Conservation (phyloP, 345 rosid genomes). For the Atalantia buxifolia region DNA sequence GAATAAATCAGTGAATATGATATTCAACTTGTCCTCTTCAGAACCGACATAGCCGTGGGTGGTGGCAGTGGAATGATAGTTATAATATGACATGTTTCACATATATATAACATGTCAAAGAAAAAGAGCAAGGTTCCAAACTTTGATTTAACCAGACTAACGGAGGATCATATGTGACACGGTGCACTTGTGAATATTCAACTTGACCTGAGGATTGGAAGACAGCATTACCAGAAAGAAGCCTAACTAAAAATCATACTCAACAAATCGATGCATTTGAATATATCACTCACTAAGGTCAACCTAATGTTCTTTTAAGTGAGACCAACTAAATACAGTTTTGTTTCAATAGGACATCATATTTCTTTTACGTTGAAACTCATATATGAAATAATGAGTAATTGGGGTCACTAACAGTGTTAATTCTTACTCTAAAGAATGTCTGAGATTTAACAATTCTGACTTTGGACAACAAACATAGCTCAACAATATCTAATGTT, state of each 20-base stretch:
- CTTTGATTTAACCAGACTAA: background rate
- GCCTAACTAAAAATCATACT: background rate
- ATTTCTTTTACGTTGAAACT: background rate
- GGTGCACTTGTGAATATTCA: background rate
- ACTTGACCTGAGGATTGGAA: background rate
- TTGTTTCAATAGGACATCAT: background rate
- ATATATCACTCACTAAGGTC: background rate
- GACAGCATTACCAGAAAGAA: background rate
- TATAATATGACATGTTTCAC: background rate
- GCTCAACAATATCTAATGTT: background rate
- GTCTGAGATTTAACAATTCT: background rate
- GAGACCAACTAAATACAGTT: background rate
- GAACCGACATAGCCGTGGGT: background rate
- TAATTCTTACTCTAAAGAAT: background rate
- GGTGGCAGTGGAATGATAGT: background rate
- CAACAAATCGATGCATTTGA: background rate
- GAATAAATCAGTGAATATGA: conserved; percentile 4
- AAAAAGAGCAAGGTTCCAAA: background rate
- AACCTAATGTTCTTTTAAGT: background rate
- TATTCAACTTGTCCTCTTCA: background rate
- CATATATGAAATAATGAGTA: background rate
- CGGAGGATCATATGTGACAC: background rate
- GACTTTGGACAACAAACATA: background rate
- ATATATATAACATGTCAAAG: background rate
- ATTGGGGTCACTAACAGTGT: background rate